Evolutionary conservation across 148 eudicot species (phyloP).

Genomic region (Oxyria digyna): DNA sequence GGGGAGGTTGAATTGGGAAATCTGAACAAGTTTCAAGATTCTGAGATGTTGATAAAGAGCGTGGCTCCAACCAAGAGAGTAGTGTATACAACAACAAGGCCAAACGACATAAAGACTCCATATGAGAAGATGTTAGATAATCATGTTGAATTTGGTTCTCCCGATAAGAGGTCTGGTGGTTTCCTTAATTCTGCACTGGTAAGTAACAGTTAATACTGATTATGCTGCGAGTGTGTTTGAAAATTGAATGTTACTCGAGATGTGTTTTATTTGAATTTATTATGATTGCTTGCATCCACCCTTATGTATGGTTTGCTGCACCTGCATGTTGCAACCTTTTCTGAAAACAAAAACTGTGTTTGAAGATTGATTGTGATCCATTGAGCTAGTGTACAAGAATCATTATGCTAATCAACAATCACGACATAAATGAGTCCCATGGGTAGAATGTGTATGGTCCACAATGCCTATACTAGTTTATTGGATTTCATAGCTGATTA

Average conservation of each 20-base stretch:
- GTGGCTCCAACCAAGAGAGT: slow-evolving; percentile 56
- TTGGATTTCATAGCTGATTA: background rate
- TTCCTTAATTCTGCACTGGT: slow-evolving; percentile 72
- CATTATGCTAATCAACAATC: no score
- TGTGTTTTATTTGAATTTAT: background rate
- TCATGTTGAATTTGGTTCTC: slow-evolving; percentile 81
- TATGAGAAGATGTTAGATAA: slow-evolving; percentile 88
- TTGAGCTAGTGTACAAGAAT: no score
- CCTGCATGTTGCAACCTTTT: background rate
- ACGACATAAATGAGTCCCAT: background rate
- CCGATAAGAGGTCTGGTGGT: slow-evolving; percentile 81
- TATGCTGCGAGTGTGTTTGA: background rate
- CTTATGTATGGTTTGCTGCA: background rate
- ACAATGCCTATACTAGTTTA: background rate
- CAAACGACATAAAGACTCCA: slow-evolving; percentile 70
- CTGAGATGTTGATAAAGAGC: slow-evolving; percentile 47
- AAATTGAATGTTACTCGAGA: background rate
- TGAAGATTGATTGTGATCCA: background rate
- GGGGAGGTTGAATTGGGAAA: slow-evolving; percentile 26
- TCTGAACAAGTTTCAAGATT: slow-evolving; percentile 39
- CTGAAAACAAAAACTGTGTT: background rate
- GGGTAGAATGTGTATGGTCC: background rate
- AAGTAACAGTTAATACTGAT: background rate
- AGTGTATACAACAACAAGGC: slow-evolving; percentile 65
- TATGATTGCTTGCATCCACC: background rate